Conservation (phyloP, 2,329 filamentous ascomycete species). For the Xylariaceae sp. region DNA sequence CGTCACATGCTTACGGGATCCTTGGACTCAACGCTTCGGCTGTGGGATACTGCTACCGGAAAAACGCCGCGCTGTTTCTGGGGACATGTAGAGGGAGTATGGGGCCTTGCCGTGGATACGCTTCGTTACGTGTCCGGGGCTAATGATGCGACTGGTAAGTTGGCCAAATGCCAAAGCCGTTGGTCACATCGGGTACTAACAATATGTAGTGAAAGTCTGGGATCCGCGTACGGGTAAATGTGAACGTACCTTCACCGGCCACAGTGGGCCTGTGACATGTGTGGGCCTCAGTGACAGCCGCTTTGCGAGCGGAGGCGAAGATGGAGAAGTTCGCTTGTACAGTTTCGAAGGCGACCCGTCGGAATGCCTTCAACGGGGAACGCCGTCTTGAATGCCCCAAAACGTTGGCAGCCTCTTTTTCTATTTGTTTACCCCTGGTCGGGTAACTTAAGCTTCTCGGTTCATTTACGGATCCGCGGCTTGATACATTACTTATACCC, state of each 20-base stretch:
- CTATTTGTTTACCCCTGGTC: neutral
- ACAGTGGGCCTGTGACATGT: conserved; percentile 86
- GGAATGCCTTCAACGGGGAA: conserved; percentile 45
- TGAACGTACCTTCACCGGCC: conserved; percentile 86
- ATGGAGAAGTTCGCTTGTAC: conserved; percentile 83
- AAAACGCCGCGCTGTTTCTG: conserved; percentile 89
- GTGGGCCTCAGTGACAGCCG: conserved; percentile 84
- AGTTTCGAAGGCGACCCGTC: conserved; percentile 56
- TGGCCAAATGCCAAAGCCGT: neutral
- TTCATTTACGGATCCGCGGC: conserved; percentile 1
- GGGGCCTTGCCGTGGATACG: conserved; percentile 85
- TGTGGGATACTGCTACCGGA: conserved; percentile 84
- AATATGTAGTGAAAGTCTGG: conserved; percentile 74
- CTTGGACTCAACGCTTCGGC: conserved; percentile 81
- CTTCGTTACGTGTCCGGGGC: conserved; percentile 82
- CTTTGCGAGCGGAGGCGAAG: conserved; percentile 88
- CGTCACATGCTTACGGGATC: conserved; percentile 91
- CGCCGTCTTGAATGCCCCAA: conserved; percentile 39
- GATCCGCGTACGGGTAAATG: conserved; percentile 87
- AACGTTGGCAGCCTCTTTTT: conserved; percentile 1
- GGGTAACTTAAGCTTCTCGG: neutral
- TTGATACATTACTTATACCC: conserved; percentile 17
- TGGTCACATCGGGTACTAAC: conserved; percentile 4
- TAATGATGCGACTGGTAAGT: conserved; percentile 67
- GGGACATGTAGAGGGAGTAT: conserved; percentile 92